Evolutionary conservation across 192 early-diverging fungal genomes (phyloP), one percentile per base, ranked within the genome.

Genomic region (Gorgonomyces haynaldii): DNA sequence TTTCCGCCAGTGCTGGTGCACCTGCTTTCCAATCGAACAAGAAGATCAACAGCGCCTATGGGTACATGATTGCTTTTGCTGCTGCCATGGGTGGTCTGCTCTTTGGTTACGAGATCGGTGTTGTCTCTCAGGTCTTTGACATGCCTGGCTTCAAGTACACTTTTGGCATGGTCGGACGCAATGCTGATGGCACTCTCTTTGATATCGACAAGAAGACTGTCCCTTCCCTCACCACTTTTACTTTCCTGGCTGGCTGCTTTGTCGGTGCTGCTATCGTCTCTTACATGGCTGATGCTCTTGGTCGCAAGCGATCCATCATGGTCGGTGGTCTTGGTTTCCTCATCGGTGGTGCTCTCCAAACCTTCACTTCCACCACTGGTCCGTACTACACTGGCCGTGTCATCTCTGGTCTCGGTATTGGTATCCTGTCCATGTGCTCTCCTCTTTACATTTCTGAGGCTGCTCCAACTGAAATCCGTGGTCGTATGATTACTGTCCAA

Each of bases 401-500:
- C 57, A 62, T 96, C 30, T 74, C 76, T 48, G 91, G 91, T 53
- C 37, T 89, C 4, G 79, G 81, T 46, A 81, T 96, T 34, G 91
- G 91, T 63, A 57, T 64, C 43, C 37, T 55, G 7, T 70, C 70
- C 25, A 65, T 62, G 60, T 55, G 52, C 32, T 65, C 65, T 24
- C 67, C 70, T 8, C 45, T 73, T 10, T 78, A 72, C 51, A 54
- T 69, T 35, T 81, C 87, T 16, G 89, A 92, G 45, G 80, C 89
- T 17, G 78, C 88, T 17, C 86, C 86, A 16, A 65, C 84, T 38
- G 61, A 75, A 20, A 85, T 90, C 60, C 85, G 89, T 59, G 89
- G 89, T 26, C 81, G 85, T 25, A 74, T 92, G 19, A 81, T 88
- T 19, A 78, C 84, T 20, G 66, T 92, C 37, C 83, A 92, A 54